Evolutionary conservation across 371 early-diverging fungal species (phyloP).

Genomic region (Mycotypha africana): DNA sequence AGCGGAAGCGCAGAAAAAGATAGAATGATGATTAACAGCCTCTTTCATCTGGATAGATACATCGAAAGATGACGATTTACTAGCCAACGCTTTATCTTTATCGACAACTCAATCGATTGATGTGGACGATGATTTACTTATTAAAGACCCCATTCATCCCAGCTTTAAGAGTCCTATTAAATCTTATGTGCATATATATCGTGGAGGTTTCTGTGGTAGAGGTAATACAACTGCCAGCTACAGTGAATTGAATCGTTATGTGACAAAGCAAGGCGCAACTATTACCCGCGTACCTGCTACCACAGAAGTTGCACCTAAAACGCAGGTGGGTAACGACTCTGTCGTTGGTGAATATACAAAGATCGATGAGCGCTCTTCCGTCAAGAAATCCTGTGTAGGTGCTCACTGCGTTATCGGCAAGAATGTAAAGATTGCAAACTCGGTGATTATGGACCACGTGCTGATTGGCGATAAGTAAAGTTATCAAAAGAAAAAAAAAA

Average conservation of each 20-base stretch:
- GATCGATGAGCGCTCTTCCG: constrained; percentile 85
- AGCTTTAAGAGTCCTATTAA: constrained; percentile 43
- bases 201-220: constrained; percentile 60
- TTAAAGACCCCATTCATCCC: constrained; percentile 20
- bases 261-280: constrained; percentile 56
- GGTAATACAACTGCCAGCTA: constrained; percentile 82
- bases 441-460: constrained; percentile 93
- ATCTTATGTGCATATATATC: constrained; percentile 41
- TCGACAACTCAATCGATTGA: constrained; percentile 40
- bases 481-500: too few relatives aligned
- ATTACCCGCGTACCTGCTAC: constrained; percentile 55
- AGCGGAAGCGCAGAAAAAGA: too few relatives aligned
- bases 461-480: constrained; percentile 79
- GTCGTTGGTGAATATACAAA: constrained; percentile 84
- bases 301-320: constrained; percentile 59
- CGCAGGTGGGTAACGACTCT: constrained; percentile 88
- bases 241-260: constrained; percentile 80
- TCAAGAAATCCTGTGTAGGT: constrained; percentile 92
- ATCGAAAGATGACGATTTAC: constrained; percentile 18
- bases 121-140: constrained; percentile 20
- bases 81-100: constrained; percentile 40
- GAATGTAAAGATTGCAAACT: constrained; percentile 91
- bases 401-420: constrained; percentile 90
- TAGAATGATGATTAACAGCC: background rate
- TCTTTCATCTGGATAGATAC: constrained; percentile 32